A percentile compares a stretch with the other conserved stretches of the same genome.
Conservation (phyloP, 2,329 filamentous ascomycete genomes). For the Tolypocladium ovalisporum region DNA sequence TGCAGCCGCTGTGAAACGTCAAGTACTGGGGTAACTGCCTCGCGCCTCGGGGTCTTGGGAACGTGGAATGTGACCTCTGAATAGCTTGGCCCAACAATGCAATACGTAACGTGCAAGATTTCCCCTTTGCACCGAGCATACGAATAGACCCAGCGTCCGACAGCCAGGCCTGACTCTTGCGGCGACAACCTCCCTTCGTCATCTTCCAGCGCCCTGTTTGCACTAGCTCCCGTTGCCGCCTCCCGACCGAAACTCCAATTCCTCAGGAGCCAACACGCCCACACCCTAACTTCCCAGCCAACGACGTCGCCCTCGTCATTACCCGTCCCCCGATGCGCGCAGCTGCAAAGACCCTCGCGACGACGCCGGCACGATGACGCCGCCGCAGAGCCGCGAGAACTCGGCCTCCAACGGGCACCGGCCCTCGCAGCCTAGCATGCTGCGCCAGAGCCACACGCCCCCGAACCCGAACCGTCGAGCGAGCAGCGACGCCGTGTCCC, state of each 20-base stretch:
- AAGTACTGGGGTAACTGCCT: no score
- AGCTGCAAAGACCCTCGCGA: not conserved
- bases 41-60: not conserved
- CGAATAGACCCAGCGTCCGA: not conserved
- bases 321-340: not conserved
- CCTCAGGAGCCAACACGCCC: not conserved
- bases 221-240: not conserved
- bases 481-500: constrained; percentile 7
- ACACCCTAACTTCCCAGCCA: not conserved
- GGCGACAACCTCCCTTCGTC: not conserved
- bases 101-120: not conserved
- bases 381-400: constrained; percentile 17
- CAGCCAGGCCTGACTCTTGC: not conserved
- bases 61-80: not conserved
- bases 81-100: not conserved
- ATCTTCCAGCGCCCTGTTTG: not conserved
- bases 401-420: constrained; percentile 19
- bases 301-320: not conserved
- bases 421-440: constrained; percentile 31
- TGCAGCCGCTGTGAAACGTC: not conserved
- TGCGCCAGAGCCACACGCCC: constrained; percentile 33
- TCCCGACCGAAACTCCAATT: not conserved
- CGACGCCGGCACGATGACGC: constrained; percentile 11
- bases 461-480: constrained; percentile 11
- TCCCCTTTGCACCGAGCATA: not conserved